A percentile compares a stretch with the other conserved stretches of the same genome.
Conservation (phyloP, 1,284 basidiomycete species). For the Austropuccinia psidii region DNA sequence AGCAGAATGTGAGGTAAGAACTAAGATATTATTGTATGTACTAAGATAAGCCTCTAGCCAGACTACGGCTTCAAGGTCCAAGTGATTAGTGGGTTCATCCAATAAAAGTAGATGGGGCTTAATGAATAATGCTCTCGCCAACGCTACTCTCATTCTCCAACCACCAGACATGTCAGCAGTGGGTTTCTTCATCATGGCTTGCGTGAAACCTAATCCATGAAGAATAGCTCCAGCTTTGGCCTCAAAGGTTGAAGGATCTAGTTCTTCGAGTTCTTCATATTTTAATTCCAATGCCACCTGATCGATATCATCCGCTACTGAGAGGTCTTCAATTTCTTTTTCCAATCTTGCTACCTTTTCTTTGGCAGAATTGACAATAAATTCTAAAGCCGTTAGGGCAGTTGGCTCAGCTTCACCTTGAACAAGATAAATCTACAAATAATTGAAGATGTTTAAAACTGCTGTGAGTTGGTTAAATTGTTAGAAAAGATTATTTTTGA, state of each 20-base stretch:
- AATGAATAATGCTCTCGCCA: slow-evolving; percentile 89
- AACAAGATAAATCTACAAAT: slow-evolving; percentile 80
- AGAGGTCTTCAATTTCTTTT: slow-evolving; percentile 88
- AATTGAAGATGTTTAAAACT: background rate
- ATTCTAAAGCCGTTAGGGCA: slow-evolving; percentile 92
- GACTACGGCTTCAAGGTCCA: slow-evolving; percentile 94
- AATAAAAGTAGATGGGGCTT: slow-evolving; percentile 63
- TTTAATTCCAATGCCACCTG: slow-evolving; percentile 76
- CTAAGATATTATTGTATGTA: slow-evolving; percentile 96
- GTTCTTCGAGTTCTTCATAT: slow-evolving; percentile 94
- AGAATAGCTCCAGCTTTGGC: slow-evolving; percentile 91
- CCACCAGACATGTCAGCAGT: slow-evolving; percentile 99
- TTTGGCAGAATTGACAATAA: slow-evolving; percentile 84
- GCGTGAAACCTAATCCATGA: slow-evolving; percentile 88
- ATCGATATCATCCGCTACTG: slow-evolving; percentile 78
- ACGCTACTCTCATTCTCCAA: slow-evolving; percentile 97
- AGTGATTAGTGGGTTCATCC: slow-evolving; percentile 63
- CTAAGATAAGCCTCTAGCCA: slow-evolving; percentile 97
- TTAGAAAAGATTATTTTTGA: background rate
- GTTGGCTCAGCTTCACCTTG: slow-evolving; percentile 91
- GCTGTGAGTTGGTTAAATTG: background rate
- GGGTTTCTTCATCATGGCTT: slow-evolving; percentile 87
- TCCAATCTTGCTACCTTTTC: slow-evolving; percentile 94
- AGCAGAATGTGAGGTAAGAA: slow-evolving; percentile 91
- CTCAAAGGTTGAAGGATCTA: slow-evolving; percentile 93